These are phyloP conservation scores for Fragilaria crotonensis DNA, from an alignment of 108 stramenopile species.

Conservation along the genomic window DNA sequence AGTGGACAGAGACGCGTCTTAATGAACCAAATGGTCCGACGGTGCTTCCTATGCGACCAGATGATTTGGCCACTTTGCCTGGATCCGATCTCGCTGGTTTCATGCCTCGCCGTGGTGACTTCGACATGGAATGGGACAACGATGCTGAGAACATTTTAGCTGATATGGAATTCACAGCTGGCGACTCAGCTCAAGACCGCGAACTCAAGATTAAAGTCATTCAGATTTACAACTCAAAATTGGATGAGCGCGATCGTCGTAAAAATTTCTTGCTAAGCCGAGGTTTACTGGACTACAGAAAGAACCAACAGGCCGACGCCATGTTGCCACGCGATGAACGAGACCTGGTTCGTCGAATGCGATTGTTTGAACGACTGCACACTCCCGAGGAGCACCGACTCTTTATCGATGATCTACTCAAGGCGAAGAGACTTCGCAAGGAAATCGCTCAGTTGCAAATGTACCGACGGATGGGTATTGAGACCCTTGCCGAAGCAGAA, in stretches of 20 bases:
- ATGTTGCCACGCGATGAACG: constrained; percentile 81
- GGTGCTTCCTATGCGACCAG: constrained; percentile 68
- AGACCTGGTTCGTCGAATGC: constrained; percentile 76
- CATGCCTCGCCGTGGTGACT: constrained; percentile 93
- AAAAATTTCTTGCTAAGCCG: constrained; percentile 79
- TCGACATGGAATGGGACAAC: constrained; percentile 95
- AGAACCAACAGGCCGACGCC: constrained; percentile 55
- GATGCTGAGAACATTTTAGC: constrained; percentile 87
- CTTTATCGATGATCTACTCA: constrained; percentile 72
- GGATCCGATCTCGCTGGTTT: constrained; percentile 80
- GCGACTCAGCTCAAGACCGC: constrained; percentile 69
- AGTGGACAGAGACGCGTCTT: constrained; percentile 59
- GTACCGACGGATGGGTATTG: constrained; percentile 82
- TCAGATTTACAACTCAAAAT: constrained; percentile 83
- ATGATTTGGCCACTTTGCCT: constrained; percentile 55
- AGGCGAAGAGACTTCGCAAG: constrained; percentile 79
- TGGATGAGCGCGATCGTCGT: constrained; percentile 81
- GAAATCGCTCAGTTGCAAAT: constrained; percentile 93
- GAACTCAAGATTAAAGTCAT: constrained; percentile 84
- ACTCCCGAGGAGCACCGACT: constrained; percentile 79
- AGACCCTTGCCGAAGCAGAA: constrained; percentile 74
- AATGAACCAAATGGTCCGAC: constrained; percentile 55
- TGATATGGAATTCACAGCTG: constrained; percentile 85
- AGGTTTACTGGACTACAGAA: constrained; percentile 73
- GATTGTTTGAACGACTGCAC: constrained; percentile 90